A percentile compares a stretch with the other conserved stretches of the same genome.
Conservation (phyloP, 2,329 filamentous ascomycete species). For the Fusarium sp. region DNA sequence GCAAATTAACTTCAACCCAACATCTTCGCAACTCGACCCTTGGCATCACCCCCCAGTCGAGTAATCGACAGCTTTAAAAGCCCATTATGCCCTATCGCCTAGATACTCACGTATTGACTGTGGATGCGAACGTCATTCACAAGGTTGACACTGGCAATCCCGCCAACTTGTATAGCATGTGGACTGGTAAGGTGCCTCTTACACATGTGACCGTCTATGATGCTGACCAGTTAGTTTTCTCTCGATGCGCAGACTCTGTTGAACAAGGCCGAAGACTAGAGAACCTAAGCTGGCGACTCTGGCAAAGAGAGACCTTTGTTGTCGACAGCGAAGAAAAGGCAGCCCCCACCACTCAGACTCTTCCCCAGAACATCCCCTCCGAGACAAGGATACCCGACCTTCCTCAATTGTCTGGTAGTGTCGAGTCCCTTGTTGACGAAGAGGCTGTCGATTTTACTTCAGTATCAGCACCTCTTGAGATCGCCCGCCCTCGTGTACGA, state of each 20-base stretch:
- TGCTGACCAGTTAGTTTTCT: constrained; percentile 79
- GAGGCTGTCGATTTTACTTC: constrained; percentile 72
- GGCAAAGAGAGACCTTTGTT: constrained; percentile 80
- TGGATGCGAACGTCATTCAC: constrained; percentile 92
- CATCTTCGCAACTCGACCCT: constrained; percentile 20
- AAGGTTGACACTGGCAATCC: constrained; percentile 94
- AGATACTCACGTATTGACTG: constrained; percentile 88
- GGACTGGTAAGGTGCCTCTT: constrained; percentile 82
- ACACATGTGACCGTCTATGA: constrained; percentile 12
- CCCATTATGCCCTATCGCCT: constrained; percentile 84
- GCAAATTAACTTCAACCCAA: constrained; percentile 23
- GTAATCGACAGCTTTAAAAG: constrained; percentile 53
- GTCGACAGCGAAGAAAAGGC: constrained; percentile 81
- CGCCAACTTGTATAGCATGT: constrained; percentile 96
- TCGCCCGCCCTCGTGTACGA: constrained; percentile 76
- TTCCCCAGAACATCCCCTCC: constrained; percentile 66
- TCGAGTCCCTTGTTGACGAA: constrained; percentile 81
- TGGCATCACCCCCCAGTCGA: constrained; percentile 53
- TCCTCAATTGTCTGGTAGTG: constrained; percentile 82
- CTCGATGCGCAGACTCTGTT: constrained; percentile 92
- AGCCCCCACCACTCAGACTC: constrained; percentile 61
- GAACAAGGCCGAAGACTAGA: constrained; percentile 93
- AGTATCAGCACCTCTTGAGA: constrained; percentile 70
- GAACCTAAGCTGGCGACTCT: constrained; percentile 95
- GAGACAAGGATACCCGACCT: constrained; percentile 66